Conservation (phyloP, 208 protist genomes). For the Leishmania aethiopica region DNA sequence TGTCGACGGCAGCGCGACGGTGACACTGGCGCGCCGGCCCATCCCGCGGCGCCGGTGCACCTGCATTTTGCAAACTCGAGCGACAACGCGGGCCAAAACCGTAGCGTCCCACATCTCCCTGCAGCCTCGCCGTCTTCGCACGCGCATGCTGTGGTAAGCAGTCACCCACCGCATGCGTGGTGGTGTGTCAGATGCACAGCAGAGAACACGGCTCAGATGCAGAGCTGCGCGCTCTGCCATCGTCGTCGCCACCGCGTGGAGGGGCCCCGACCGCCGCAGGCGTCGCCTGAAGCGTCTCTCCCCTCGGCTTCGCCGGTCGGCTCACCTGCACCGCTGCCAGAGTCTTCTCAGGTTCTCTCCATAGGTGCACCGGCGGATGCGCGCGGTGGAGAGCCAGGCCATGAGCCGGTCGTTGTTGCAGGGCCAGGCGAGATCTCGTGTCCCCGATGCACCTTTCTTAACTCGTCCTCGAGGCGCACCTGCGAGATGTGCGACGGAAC, state of each 20-base stretch:
- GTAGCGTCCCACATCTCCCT: neutral
- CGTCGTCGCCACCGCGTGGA: slow-evolving; percentile 24
- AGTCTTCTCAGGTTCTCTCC: neutral
- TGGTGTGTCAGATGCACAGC: slow-evolving; percentile 25
- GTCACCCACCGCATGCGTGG: slow-evolving; percentile 10
- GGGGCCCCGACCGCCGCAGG: slow-evolving; percentile 8
- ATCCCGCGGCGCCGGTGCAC: neutral
- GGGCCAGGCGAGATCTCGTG: slow-evolving; percentile 31
- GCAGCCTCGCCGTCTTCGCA: neutral
- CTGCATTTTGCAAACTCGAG: neutral
- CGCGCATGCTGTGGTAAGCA: neutral
- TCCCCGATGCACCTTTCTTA: slow-evolving; percentile 46
- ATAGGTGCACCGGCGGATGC: neutral
- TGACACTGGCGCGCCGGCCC: neutral
- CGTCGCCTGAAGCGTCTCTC: neutral
- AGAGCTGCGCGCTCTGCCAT: slow-evolving; percentile 29
- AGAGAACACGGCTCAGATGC: slow-evolving; percentile 21
- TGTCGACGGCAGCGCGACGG: slow-evolving; percentile 1
- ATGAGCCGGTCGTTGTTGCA: slow-evolving; percentile 7
- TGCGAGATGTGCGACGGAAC: slow-evolving; percentile 36
- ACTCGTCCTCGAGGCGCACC: slow-evolving; percentile 13
- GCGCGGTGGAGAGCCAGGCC: too few relatives aligned
- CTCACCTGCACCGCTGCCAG: neutral
- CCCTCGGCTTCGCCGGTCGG: neutral
- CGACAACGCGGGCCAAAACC: neutral